A percentile compares a stretch with the other conserved stretches of the same genome.
phyloP scores from a whole-genome alignment of 148 eudicot genomes.

The Chenopodium album region DNA sequence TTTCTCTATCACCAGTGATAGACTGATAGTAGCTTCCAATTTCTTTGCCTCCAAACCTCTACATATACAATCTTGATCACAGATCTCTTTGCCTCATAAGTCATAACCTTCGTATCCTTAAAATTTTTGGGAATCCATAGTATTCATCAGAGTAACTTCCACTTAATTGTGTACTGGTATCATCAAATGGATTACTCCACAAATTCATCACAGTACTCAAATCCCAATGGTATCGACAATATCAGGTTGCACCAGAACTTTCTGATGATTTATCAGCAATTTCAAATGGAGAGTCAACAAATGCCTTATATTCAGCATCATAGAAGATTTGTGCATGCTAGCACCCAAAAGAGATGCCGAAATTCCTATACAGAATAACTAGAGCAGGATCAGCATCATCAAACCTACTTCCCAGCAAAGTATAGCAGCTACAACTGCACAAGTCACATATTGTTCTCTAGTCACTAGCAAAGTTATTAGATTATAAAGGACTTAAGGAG shows the following conservation, averaged over 20 bases:
- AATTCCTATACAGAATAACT: no score
- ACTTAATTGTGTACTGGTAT: not conserved
- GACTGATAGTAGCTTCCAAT: not conserved
- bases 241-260: slow-evolving; percentile 28
- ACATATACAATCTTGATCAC: not conserved
- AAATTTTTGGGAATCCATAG: slow-evolving; percentile 4
- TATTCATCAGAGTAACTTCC: slow-evolving; percentile 9
- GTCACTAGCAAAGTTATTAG: no score
- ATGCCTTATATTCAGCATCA: slow-evolving; percentile 15
- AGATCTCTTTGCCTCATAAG: not conserved
- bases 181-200: slow-evolving; percentile 59
- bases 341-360: no score
- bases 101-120: not conserved
- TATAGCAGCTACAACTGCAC: no score
- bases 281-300: slow-evolving; percentile 3
- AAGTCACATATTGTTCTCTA: no score
- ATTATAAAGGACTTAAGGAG: no score
- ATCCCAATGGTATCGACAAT: slow-evolving; percentile 63
- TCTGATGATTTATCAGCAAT: slow-evolving; percentile 7
- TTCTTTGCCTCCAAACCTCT: slow-evolving; percentile 5
- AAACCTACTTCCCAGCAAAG: no score
- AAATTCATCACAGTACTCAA: slow-evolving; percentile 61
- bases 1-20: no score
- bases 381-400: no score
- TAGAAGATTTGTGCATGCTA: no score